These are phyloP conservation scores for Russula foetens DNA, from an alignment of 768 basidiomycete genomes.

Conservation along the genomic window DNA sequence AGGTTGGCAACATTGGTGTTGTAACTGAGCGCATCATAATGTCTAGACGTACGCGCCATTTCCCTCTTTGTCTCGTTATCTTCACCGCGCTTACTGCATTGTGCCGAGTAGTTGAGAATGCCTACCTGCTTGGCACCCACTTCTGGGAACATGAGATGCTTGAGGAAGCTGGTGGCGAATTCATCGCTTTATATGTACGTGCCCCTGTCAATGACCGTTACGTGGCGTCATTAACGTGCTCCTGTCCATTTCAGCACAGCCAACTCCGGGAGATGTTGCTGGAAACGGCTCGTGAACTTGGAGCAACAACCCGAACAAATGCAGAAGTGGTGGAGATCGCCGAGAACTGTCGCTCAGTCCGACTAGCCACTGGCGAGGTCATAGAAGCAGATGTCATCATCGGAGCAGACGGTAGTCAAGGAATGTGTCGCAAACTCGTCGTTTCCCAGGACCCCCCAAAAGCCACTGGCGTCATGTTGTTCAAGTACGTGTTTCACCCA, in stretches of 20 bases:
- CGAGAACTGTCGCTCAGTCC: slow-evolving; percentile 22
- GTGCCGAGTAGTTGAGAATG: slow-evolving; percentile 6
- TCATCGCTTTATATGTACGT: slow-evolving; percentile 27
- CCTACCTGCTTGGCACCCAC: slow-evolving; percentile 25
- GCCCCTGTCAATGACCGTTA: not conserved
- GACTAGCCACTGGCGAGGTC: slow-evolving; percentile 26
- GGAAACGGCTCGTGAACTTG: slow-evolving; percentile 24
- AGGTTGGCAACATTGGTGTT: slow-evolving; percentile 22
- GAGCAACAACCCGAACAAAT: slow-evolving; percentile 25
- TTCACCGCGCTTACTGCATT: not conserved
- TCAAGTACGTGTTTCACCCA: slow-evolving; percentile 22
- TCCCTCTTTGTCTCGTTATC: not conserved
- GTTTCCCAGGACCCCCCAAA: slow-evolving; percentile 12
- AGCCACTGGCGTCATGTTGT: slow-evolving; percentile 22
- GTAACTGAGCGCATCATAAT: slow-evolving; percentile 22
- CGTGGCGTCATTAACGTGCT: not conserved
- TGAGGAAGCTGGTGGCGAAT: slow-evolving; percentile 26
- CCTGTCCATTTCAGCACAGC: slow-evolving; percentile 23
- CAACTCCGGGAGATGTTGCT: slow-evolving; percentile 28
- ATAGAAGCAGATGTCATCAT: slow-evolving; percentile 30
- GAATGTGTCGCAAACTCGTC: slow-evolving; percentile 19
- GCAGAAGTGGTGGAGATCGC: slow-evolving; percentile 25
- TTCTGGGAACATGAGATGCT: slow-evolving; percentile 27
- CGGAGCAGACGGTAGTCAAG: slow-evolving; percentile 31
- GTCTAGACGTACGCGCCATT: slow-evolving; percentile 20